Conservation (phyloP, 352 stramenopile genomes). For the Globisporangium sylvaticum region DNA sequence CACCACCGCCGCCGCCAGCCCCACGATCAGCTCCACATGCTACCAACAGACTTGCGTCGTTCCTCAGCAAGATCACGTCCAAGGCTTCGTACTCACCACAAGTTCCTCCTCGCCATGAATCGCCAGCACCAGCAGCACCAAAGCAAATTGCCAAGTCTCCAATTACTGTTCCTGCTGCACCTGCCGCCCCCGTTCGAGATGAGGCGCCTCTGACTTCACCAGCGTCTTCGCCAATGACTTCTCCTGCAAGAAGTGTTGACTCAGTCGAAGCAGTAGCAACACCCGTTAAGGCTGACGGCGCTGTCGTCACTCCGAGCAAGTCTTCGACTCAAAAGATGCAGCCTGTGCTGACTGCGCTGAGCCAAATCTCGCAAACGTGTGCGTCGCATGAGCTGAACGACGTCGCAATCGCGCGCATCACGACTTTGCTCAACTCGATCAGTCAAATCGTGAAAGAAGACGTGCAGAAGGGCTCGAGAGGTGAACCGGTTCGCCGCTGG, state of each 20-base stretch:
- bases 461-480: conserved; percentile 33
- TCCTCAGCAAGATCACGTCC: conserved; percentile 25
- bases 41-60: conserved; percentile 29
- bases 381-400: conserved; percentile 59
- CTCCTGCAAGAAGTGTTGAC: not conserved
- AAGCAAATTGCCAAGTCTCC: not conserved
- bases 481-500: conserved; percentile 40
- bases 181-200: not conserved
- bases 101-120: conserved; percentile 3
- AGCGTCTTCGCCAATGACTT: not conserved
- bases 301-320: not conserved
- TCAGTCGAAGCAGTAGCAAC: not conserved
- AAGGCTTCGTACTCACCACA: conserved; percentile 8
- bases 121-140: not conserved
- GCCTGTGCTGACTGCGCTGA: conserved; percentile 35
- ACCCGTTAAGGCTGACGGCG: not conserved
- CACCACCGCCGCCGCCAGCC: not conserved
- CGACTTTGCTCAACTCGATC: conserved; percentile 59
- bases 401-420: conserved; percentile 57
- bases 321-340: conserved; percentile 29
- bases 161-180: not conserved
- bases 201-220: not conserved
- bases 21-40: conserved; percentile 17
- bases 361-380: conserved; percentile 50
- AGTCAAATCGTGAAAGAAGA: conserved; percentile 69